Evolutionary conservation across 2,329 filamentous ascomycete species (phyloP), one percentile per base, ranked within the genome.

Genomic region (Aureobasidium pullulans): DNA sequence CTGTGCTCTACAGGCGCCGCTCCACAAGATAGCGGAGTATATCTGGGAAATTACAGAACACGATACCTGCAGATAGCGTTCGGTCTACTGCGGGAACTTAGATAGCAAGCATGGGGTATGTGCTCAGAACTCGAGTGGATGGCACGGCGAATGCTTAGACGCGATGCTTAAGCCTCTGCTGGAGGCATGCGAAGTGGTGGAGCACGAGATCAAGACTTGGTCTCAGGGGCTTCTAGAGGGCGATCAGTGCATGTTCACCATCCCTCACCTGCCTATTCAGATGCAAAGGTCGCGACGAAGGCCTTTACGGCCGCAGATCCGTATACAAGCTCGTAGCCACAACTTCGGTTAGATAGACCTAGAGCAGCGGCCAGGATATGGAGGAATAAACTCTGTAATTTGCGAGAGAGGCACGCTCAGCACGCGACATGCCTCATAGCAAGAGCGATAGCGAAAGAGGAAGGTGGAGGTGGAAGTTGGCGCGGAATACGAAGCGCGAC

Each of bases 381-480:
- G 19, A 40, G 8, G 15, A 9, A 10, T 11, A 11, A 52, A 29
- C 19, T 40, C 31, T 31, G 36, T 31, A 29, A 52, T 29, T 31
- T 52, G 8, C 7, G 11, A 5, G 40, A 34, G 31, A 52, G 36
- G 48, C 36, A 40, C 48, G 48, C 48, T 7, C 28, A 36, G 48
- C 48, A 40, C 48, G 7, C 48, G 48, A 39, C 48, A 52, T 40
- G 16, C 19, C 8, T 29, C 23, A 36, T 23, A 52, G n/a, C 7
- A 39, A 39, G 48, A 40, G 48, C 48, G 48, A 52, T 52, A 2
- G 48, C 48, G 48, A 52, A 52, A 52, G 36, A 52, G 48, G 48
- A 52, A 52, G 48, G 48, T 52, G 36, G 16, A 19, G 34, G 32
- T 39, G 48, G 32, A 50, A 13, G 19, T 37, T 19, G 19, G 23